Percentiles rank a stretch among this genome's conserved stretches.
These are phyloP conservation scores for Blumeria graminis DNA, from an alignment of 2,329 filamentous ascomycete species.

Conservation along the genomic window DNA sequence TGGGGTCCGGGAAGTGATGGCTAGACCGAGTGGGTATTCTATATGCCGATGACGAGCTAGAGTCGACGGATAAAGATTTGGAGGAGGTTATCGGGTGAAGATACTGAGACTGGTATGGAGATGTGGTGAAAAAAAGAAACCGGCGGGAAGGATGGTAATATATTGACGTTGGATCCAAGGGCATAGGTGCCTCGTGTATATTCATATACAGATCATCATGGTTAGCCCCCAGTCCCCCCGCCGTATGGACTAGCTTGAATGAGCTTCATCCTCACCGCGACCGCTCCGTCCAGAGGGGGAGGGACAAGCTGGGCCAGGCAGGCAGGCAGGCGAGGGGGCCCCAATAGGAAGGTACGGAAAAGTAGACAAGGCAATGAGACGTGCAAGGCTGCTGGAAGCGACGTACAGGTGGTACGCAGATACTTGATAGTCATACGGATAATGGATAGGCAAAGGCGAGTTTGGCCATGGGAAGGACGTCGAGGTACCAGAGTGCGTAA, in stretches of 20 bases:
- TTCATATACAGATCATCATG: slow-evolving; percentile 12
- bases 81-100: neutral
- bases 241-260: neutral
- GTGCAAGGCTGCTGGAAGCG: slow-evolving; percentile 8
- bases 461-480: neutral
- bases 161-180: slow-evolving; percentile 2
- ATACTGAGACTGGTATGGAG: neutral
- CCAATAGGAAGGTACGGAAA: slow-evolving; percentile 10
- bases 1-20: neutral
- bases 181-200: slow-evolving; percentile 3
- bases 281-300: neutral
- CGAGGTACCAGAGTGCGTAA: neutral
- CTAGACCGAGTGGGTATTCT: neutral
- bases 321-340: slow-evolving; percentile 5
- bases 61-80: neutral
- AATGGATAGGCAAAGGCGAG: neutral
- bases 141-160: neutral
- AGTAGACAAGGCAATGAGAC: slow-evolving; percentile 11
- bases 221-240: slow-evolving; percentile 2
- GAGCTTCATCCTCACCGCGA: neutral
- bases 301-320: slow-evolving; percentile 3
- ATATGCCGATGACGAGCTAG: neutral
- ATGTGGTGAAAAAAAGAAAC: slow-evolving; percentile 3
- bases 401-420: slow-evolving; percentile 6
- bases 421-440: slow-evolving; percentile 2